Base-by-base conservation (phyloP, 768 basidiomycete genomes). In the Mycena venus region DNA sequence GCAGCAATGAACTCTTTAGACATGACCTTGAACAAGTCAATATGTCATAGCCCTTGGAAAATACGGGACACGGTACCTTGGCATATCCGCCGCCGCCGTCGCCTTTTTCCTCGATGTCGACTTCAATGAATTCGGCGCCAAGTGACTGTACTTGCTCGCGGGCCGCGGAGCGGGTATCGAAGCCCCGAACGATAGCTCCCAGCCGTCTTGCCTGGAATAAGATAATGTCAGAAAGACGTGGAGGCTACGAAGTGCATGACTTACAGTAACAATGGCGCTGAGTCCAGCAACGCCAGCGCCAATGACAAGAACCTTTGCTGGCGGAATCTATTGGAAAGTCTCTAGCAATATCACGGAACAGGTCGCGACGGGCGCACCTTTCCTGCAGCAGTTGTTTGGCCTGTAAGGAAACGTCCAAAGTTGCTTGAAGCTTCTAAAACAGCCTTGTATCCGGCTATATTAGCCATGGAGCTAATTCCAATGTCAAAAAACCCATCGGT, bases 381-480 rank as follows among this genome's bases (percentile, higher is more conserved):
- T 93, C 94, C 95, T 82, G 95, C 95, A 70, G 96, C 96, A 8
- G 96, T 97, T 67, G 95, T 95, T 82, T 97, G 96, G 78, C 96
- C 96, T 38, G 96, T 96, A 76, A 97, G 86, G 85, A 95, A 96
- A 77, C 96, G 88, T 79, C 95, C 95, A 78, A 97, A 97, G 79
- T 94, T 90, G 82, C 95, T 96, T 29, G 95, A 94, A 34, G 96
- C 96, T 82, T 97, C 96, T 80, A 97, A 82, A 58, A 97, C 95
- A 47, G 96, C 96, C 82, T 97, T 96, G 83, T 97, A 97, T 15
- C 96, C 96, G n/a, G 95, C 90, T 49, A 96, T 96, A 80, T 96
- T 97, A n/a, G 94, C 92, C 96, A 97, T 97, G 29, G 95, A 96
- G 79, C 96, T 96, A 68, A 67, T 9, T 7, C 21, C 23, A 21